Evolutionary conservation across 2,329 filamentous ascomycete genomes (phyloP).

Genomic region (Ascosphaera pollenicola): DNA sequence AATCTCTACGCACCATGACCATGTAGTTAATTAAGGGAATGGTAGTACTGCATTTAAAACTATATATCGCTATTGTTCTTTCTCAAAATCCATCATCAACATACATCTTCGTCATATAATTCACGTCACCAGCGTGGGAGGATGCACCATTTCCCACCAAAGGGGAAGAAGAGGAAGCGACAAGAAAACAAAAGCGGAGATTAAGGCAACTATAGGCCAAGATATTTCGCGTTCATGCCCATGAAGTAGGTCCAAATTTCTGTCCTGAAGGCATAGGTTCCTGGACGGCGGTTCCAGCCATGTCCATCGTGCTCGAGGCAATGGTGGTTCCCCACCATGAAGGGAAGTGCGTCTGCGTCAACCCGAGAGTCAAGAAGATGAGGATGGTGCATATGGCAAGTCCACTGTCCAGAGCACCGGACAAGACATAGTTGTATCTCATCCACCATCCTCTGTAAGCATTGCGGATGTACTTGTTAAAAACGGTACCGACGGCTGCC

Average conservation of each 20-base stretch:
- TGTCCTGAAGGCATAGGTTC: slow-evolving; percentile 28
- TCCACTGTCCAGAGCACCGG: slow-evolving; percentile 47
- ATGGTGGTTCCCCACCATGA: slow-evolving; percentile 48
- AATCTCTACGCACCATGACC: no score
- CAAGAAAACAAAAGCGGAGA: no score
- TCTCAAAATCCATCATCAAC: background rate
- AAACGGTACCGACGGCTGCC: slow-evolving; percentile 43
- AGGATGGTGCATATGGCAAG: slow-evolving; percentile 43
- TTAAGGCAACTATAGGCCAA: no score
- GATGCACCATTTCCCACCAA: slow-evolving; percentile 5
- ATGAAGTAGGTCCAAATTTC: slow-evolving; percentile 37
- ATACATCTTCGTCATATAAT: background rate
- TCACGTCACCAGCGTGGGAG: slow-evolving; percentile 12
- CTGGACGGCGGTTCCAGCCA: slow-evolving; percentile 35
- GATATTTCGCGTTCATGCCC: slow-evolving; percentile 12
- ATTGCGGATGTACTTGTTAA: slow-evolving; percentile 46
- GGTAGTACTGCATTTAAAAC: no score
- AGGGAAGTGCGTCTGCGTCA: slow-evolving; percentile 33
- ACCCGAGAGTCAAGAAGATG: slow-evolving; percentile 45
- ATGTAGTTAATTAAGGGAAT: no score
- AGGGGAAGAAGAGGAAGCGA: no score
- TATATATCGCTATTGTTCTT: no score
- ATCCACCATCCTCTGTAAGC: slow-evolving; percentile 52
- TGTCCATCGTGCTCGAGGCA: slow-evolving; percentile 39
- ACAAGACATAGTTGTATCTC: slow-evolving; percentile 57